Evolutionary conservation across 2,329 filamentous ascomycete genomes (phyloP).

Genomic region (Colletotrichum sp.): DNA sequence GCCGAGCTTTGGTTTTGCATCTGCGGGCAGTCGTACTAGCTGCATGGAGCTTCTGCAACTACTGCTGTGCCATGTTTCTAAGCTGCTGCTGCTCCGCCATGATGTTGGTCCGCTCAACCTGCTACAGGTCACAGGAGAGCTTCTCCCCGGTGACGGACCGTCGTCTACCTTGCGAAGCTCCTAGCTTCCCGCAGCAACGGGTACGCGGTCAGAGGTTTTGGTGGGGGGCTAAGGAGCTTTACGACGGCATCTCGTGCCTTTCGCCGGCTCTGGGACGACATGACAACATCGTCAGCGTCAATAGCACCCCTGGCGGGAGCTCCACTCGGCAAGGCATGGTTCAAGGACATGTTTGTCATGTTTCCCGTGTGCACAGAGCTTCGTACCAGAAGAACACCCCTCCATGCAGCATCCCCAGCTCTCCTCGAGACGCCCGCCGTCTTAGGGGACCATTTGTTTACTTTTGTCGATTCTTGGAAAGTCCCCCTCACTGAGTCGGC

Average conservation of each 20-base stretch:
- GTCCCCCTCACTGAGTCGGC: background rate
- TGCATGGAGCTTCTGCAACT: constrained; percentile 10
- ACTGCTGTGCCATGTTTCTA: constrained; percentile 12
- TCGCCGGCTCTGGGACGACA: constrained; percentile 1
- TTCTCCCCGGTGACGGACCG: background rate
- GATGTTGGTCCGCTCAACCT: background rate
- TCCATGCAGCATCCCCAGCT: constrained; percentile 18
- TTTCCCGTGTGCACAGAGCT: constrained; percentile 11
- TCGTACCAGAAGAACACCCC: background rate
- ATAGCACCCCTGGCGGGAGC: background rate
- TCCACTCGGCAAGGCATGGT: background rate
- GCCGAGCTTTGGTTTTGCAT: constrained; percentile 9
- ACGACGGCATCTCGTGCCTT: background rate
- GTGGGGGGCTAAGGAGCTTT: background rate
- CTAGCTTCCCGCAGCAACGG: background rate
- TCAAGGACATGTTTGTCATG: constrained; percentile 15
- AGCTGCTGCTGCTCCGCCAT: constrained; percentile 7
- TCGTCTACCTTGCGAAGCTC: background rate
- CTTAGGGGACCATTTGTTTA: constrained; percentile 20
- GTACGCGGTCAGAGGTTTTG: background rate
- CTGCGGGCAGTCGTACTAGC: constrained; percentile 3
- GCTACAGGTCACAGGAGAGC: background rate
- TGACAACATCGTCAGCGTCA: constrained; percentile 3
- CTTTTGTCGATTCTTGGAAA: constrained; percentile 17
- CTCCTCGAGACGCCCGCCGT: constrained; percentile 1